phyloP scores from a whole-genome alignment of 176 grass and related monocot genomes.

The Musa troglodytarum region DNA sequence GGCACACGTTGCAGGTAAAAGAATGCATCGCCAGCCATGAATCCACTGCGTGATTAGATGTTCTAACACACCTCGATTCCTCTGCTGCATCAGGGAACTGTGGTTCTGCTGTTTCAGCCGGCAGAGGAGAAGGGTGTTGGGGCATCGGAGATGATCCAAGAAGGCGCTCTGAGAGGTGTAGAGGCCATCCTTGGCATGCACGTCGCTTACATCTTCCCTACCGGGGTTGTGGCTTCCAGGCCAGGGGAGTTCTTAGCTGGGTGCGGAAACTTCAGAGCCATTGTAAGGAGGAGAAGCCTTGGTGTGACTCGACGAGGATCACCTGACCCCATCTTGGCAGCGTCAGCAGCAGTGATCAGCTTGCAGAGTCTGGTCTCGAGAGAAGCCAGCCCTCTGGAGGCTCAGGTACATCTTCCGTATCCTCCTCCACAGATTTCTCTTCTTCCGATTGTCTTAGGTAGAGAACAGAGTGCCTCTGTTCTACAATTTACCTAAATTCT shows the following conservation, averaged over 20 bases:
- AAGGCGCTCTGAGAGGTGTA: neutral
- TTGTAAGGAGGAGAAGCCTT: neutral
- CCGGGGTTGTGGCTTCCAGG: slow-evolving; percentile 10
- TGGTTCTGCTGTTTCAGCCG: slow-evolving; percentile 20
- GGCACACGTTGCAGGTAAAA: slow-evolving; percentile 45
- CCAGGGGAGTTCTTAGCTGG: slow-evolving; percentile 8
- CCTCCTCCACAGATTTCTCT: too few relatives aligned
- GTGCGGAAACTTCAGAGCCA: slow-evolving; percentile 1
- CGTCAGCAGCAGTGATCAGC: neutral
- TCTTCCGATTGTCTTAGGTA: too few relatives aligned
- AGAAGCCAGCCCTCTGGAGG: slow-evolving; percentile 2
- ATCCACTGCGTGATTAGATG: neutral
- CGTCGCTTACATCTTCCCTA: neutral
- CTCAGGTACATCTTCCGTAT: neutral
- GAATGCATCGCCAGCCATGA: neutral
- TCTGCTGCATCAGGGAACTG: neutral
- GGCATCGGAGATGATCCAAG: neutral
- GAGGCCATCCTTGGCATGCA: slow-evolving; percentile 7
- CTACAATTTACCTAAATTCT: too few relatives aligned
- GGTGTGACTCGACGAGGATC: neutral
- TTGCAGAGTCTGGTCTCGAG: neutral
- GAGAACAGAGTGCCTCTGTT: too few relatives aligned
- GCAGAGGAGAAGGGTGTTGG: slow-evolving; percentile 15
- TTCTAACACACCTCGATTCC: too few relatives aligned
- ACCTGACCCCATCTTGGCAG: neutral